These are phyloP conservation scores for Argentina anserina DNA, from an alignment of 306 rosid genomes.

Conservation along the genomic window DNA sequence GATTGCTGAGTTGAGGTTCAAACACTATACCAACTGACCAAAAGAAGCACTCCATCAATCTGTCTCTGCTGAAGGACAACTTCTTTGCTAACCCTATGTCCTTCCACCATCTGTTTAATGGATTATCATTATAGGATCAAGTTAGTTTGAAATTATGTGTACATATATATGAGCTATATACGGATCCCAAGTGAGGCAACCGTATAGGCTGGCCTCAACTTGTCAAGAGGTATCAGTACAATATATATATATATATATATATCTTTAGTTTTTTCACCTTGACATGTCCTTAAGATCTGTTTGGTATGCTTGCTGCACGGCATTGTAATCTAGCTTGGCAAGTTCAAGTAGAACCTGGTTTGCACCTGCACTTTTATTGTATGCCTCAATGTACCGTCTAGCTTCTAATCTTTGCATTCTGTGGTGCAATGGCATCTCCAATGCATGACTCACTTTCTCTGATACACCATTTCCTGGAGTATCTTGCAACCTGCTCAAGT, in stretches of 20 bases:
- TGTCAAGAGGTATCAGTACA: no score
- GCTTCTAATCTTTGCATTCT: constrained; percentile 47
- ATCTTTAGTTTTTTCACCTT: constrained; percentile 28
- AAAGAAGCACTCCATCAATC: constrained; percentile 50
- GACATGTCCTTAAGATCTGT: constrained; percentile 43
- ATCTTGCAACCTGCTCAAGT: background rate
- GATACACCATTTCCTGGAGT: background rate
- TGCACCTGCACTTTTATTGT: constrained; percentile 27
- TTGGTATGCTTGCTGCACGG: constrained; percentile 38
- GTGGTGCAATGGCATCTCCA: constrained; percentile 48
- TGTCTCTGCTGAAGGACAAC: constrained; percentile 46
- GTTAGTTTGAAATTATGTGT: background rate
- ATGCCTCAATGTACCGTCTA: constrained; percentile 44
- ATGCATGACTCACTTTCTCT: constrained; percentile 36
- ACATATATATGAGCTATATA: no score
- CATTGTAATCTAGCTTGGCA: constrained; percentile 51
- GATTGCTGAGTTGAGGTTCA: constrained; percentile 35
- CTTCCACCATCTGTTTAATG: constrained; percentile 52
- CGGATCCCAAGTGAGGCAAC: background rate
- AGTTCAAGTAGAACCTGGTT: constrained; percentile 33
- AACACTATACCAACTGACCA: constrained; percentile 44
- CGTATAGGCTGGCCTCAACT: no score
- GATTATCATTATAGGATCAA: no score
- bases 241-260: no score
- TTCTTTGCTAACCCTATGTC: constrained; percentile 38